A percentile compares a stretch with the other conserved stretches of the same genome.
These are phyloP conservation scores for Alternaria gaisen DNA, from an alignment of 2,329 filamentous ascomycete genomes.

Conservation along the genomic window DNA sequence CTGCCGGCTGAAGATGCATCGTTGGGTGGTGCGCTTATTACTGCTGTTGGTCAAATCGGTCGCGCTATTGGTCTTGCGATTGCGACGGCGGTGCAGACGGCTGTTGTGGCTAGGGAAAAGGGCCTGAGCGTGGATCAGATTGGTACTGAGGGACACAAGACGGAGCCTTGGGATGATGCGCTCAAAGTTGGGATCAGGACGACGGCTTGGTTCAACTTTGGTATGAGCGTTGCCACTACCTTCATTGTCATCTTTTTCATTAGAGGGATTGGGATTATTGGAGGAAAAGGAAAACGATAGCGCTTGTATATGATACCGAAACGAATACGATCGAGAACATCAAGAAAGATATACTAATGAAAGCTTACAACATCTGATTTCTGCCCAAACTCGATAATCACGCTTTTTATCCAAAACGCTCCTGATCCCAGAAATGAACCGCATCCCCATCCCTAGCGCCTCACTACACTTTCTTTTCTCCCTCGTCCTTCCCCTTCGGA, in stretches of 20 bases:
- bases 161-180: constrained; percentile 35
- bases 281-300: not conserved
- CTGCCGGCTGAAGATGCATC: constrained; percentile 72
- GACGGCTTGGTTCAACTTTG: constrained; percentile 54
- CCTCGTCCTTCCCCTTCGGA: not conserved
- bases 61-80: constrained; percentile 72
- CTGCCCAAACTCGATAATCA: not conserved
- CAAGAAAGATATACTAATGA: not conserved
- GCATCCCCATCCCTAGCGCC: not conserved
- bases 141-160: constrained; percentile 31
- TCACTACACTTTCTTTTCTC: not conserved
- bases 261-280: constrained; percentile 31
- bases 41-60: constrained; percentile 71
- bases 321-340: not conserved
- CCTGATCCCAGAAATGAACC: too few species aligned
- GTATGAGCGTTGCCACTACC: constrained; percentile 46
- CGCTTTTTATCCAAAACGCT: not conserved
- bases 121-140: constrained; percentile 39
- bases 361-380: not conserved
- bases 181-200: constrained; percentile 51
- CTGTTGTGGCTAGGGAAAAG: constrained; percentile 53
- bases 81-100: constrained; percentile 70
- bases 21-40: constrained; percentile 73
- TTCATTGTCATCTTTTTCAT: constrained; percentile 44
- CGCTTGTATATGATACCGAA: not conserved